phyloP scores from a whole-genome alignment of 768 basidiomycete species.

The Clitopilus passeckerianus region DNA sequence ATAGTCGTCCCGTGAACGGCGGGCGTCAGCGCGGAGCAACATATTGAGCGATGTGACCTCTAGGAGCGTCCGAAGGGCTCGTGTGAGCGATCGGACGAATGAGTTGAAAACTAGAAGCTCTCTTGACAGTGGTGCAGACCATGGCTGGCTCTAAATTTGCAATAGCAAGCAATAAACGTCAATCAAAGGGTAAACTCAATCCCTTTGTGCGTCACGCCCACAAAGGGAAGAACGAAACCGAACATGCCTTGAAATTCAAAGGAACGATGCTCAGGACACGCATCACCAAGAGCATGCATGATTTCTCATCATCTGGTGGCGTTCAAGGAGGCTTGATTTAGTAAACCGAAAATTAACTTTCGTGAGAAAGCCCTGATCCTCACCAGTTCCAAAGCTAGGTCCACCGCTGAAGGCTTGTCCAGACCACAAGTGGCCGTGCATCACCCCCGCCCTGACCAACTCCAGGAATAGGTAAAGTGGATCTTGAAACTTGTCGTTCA shows the following conservation, averaged over 20 bases:
- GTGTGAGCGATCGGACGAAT: slow-evolving; percentile 87
- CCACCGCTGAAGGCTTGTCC: slow-evolving; percentile 88
- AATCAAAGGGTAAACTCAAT: slow-evolving; percentile 7
- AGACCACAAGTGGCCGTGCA: slow-evolving; percentile 92
- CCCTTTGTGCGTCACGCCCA: background rate
- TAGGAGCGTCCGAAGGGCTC: slow-evolving; percentile 83
- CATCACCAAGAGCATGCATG: slow-evolving; percentile 94
- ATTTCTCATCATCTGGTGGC: slow-evolving; percentile 82
- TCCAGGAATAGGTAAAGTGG: slow-evolving; percentile 93
- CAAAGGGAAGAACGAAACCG: slow-evolving; percentile 6
- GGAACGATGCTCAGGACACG: slow-evolving; percentile 93
- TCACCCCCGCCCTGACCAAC: slow-evolving; percentile 91
- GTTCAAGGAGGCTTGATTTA: slow-evolving; percentile 16
- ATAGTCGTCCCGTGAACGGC: slow-evolving; percentile 82
- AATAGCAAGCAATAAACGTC: slow-evolving; percentile 4
- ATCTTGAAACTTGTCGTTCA: slow-evolving; percentile 99
- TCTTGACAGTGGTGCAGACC: slow-evolving; percentile 95
- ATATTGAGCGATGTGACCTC: slow-evolving; percentile 93
- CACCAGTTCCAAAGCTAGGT: slow-evolving; percentile 90
- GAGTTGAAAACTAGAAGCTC: slow-evolving; percentile 98
- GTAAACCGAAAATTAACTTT: slow-evolving; percentile 13
- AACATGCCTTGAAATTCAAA: slow-evolving; percentile 82
- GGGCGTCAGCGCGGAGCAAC: slow-evolving; percentile 85
- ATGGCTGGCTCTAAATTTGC: slow-evolving; percentile 66
- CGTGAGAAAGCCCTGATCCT: slow-evolving; percentile 26